These are phyloP conservation scores for Trichoderma orchidacearum DNA, from an alignment of 495 filamentous ascomycete genomes.

Conservation along the genomic window DNA sequence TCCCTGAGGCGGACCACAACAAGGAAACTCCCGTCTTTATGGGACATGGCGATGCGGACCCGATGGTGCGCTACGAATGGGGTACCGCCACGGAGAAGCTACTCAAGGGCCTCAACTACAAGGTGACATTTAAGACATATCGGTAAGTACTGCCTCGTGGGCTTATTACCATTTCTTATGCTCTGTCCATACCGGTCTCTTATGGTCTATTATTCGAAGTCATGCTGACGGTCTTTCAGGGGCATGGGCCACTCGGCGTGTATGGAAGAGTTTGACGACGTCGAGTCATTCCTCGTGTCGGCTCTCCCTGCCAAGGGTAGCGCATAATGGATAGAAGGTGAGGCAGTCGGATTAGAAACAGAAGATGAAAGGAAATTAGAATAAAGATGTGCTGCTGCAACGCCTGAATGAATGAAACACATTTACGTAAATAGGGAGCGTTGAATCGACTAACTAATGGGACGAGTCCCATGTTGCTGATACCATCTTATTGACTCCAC, in stretches of 20 bases:
- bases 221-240: conserved; percentile 19
- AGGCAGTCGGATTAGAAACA: too few relatives aligned
- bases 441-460: too few relatives aligned
- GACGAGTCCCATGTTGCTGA: too few relatives aligned
- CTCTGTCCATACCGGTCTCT: background rate
- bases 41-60: conserved; percentile 62
- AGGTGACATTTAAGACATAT: conserved; percentile 63
- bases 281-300: conserved; percentile 57
- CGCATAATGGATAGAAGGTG: background rate
- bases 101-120: conserved; percentile 46
- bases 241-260: conserved; percentile 59
- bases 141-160: conserved; percentile 27
- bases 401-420: too few relatives aligned
- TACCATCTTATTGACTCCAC: too few relatives aligned
- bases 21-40: conserved; percentile 68
- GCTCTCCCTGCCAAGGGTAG: conserved; percentile 36
- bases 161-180: background rate
- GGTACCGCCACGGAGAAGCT: conserved; percentile 45
- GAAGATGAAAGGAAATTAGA: too few relatives aligned
- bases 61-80: conserved; percentile 47
- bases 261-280: conserved; percentile 61
- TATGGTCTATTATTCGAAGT: too few relatives aligned
- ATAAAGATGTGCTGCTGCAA: too few relatives aligned
- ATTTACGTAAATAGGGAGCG: too few relatives aligned
- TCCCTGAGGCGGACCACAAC: conserved; percentile 48